These are phyloP conservation scores for Wallacemonas collosoma DNA, from an alignment of 208 protist genomes.

Conservation along the genomic window DNA sequence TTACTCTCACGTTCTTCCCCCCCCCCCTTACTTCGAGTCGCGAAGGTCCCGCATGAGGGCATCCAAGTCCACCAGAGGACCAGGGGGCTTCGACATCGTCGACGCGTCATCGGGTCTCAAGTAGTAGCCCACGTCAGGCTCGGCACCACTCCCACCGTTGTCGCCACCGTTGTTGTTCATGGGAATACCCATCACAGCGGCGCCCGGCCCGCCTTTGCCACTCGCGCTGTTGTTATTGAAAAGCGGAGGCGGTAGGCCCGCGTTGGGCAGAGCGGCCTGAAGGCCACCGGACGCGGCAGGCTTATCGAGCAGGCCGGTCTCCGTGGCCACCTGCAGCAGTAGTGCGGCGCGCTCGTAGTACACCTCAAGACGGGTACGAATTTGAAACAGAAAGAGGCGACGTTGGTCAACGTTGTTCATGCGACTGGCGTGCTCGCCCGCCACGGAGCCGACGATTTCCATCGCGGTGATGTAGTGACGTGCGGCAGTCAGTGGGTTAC, in stretches of 20 bases:
- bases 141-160: background rate
- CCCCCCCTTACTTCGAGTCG: conserved; percentile 16
- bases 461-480: conserved; percentile 77
- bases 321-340: conserved; percentile 62
- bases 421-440: conserved; percentile 26
- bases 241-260: conserved; percentile 29
- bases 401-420: conserved; percentile 38
- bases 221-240: conserved; percentile 11
- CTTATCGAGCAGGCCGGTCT: conserved; percentile 65
- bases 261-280: conserved; percentile 3
- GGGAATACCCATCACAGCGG: conserved; percentile 61
- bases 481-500: conserved; percentile 72
- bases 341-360: conserved; percentile 73
- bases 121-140: background rate
- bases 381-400: conserved; percentile 74
- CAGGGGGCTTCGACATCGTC: conserved; percentile 20
- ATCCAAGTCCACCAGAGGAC: conserved; percentile 33
- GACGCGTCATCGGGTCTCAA: conserved; percentile 12
- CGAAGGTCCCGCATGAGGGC: conserved; percentile 39
- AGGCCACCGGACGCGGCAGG: conserved; percentile 30
- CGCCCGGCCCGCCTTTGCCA: conserved; percentile 7
- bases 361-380: conserved; percentile 56
- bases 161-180: conserved; percentile 26
- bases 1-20: background rate
- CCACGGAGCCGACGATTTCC: conserved; percentile 61